A percentile compares a stretch with the other conserved stretches of the same genome.
Conservation (phyloP, 2,329 filamentous ascomycete species). For the Pseudogymnoascus destructans region DNA sequence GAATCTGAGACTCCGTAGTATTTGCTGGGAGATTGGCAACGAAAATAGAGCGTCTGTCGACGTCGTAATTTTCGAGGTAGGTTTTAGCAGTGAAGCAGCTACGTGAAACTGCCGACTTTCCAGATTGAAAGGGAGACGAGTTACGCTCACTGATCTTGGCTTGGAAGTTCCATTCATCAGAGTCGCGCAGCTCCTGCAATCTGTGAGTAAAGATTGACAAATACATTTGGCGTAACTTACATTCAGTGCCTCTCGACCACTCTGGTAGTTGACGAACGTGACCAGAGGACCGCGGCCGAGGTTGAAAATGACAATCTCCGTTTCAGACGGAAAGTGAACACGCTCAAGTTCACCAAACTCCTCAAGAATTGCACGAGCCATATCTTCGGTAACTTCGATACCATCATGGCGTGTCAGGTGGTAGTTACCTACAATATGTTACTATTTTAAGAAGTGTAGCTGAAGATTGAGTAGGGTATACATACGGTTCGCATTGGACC, state of each 20-base stretch:
- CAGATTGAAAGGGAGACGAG: background rate
- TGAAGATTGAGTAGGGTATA: conserved; percentile 9
- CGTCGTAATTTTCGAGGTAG: conserved; percentile 29
- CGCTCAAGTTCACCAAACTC: conserved; percentile 32
- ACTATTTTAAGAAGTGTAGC: background rate
- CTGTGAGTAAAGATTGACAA: background rate
- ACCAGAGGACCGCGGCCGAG: conserved; percentile 32
- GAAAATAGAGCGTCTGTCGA: conserved; percentile 35
- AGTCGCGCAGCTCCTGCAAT: conserved; percentile 21
- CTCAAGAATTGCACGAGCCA: conserved; percentile 33
- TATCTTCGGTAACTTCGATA: conserved; percentile 29
- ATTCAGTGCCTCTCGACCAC: conserved; percentile 34
- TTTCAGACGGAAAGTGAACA: conserved; percentile 17
- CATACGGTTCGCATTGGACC: conserved; percentile 45
- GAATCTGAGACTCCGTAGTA: conserved; percentile 28
- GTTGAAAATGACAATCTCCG: conserved; percentile 22
- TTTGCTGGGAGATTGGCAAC: conserved; percentile 33
- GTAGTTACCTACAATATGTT: conserved; percentile 33
- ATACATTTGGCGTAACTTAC: conserved; percentile 27
- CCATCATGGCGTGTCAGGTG: conserved; percentile 33
- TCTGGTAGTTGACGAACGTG: conserved; percentile 39
- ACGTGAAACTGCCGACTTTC: background rate
- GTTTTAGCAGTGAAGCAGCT: background rate
- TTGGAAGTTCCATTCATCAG: conserved; percentile 19
- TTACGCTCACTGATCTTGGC: background rate